Base-by-base conservation (phyloP, 768 basidiomycete species). In the Trametes coccinea region DNA sequence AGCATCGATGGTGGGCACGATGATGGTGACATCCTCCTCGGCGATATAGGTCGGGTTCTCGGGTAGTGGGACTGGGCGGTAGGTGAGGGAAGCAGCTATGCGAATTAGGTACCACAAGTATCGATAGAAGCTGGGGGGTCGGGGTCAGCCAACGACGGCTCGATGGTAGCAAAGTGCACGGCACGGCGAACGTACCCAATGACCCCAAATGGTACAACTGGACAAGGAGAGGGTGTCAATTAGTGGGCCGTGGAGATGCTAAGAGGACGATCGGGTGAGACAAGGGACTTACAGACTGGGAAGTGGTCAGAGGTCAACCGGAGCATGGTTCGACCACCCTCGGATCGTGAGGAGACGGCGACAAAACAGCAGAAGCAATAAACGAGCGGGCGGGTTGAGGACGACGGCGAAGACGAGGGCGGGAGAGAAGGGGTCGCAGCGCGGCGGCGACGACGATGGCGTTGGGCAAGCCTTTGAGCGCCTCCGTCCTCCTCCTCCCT, bases 1-100 rank as follows among this genome's bases (percentile, higher is more conserved):
- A 2, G 95, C 93, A 72, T 97, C 94, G 70, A 97, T 95, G 62
- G 93, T 96, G 41, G 94, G 94, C 2, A 96, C 95, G 62, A 97
- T 93, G 72, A 96, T 95, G 44, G 94, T 97, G 66, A 97, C 94
- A 78, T 97, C 94, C 72, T 97, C 94, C 1, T 84, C 81, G 53
- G 93, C 90, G 69, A 91, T 78, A 72, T 95, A 96, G 22, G 93
- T 95, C 1, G 94, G 93, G 72, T 93, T 89, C 78, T 90, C 86
- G 53, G 94, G 94, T 13, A 95, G 77, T 1, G 93, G 93, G 48
- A 96, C 85, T n/a, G 93, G 93, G 61, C 87, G 84, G 78, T 95
- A 95, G 45, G 88, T 84, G 67, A 82, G 79, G 27, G 84, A 82
- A n/a, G 93, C 94, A 39, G 83, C 75, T 31, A 96, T 72, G 71